phyloP scores from a whole-genome alignment of 345 rosid species.

The Populus alba region DNA sequence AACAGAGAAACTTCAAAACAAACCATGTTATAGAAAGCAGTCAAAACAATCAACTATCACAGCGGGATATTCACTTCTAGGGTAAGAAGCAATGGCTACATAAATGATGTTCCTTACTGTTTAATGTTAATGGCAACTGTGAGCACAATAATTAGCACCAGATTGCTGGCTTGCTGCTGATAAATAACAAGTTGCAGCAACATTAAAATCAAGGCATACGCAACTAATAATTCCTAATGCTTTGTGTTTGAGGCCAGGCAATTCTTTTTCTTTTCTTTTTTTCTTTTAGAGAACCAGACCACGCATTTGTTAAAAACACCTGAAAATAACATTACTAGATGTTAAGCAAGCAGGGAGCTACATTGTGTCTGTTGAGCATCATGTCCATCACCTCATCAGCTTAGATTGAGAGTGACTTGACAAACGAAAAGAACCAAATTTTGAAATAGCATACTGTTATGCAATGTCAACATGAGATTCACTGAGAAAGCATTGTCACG shows the following conservation, averaged over 20 bases:
- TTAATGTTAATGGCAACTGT: not conserved
- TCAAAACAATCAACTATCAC: not conserved
- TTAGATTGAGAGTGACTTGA: not conserved
- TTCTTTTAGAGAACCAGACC: not conserved
- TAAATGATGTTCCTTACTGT: not conserved
- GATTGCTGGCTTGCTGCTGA: no score
- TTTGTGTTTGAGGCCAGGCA: not conserved
- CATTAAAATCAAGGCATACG: not conserved
- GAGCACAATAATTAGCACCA: not conserved
- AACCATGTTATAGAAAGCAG: not conserved
- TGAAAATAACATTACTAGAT: not conserved
- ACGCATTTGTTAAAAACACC: not conserved
- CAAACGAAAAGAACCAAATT: not conserved
- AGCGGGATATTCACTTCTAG: not conserved
- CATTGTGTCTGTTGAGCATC: not conserved
- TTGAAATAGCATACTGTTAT: not conserved
- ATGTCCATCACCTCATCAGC: not conserved
- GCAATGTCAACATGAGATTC: not conserved
- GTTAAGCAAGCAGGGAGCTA: not conserved
- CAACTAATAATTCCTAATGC: not conserved
- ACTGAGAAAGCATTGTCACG: not conserved
- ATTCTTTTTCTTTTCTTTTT: no score
- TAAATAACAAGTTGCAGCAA: no score
- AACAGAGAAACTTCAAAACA: not conserved
- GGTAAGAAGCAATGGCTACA: not conserved